Evolutionary conservation across 2,329 filamentous ascomycete species (phyloP).

Genomic region (Dactylellina parvicollis): DNA sequence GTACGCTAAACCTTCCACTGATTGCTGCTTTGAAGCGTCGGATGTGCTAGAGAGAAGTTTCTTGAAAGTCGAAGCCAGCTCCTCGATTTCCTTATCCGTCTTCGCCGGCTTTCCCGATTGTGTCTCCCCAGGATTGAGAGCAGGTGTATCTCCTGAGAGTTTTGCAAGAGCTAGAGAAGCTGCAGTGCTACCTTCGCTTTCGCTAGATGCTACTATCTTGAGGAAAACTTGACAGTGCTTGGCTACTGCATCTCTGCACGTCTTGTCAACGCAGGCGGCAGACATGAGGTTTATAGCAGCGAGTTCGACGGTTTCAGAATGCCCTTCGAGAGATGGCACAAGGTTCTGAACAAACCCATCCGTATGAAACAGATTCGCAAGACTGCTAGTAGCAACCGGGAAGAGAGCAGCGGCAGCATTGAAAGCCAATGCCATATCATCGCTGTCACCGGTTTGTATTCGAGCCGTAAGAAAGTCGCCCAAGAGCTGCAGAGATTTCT

Average conservation of each 20-base stretch:
- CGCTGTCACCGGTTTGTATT: conserved; percentile 79
- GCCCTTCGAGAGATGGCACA: conserved; percentile 72
- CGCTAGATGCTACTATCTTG: conserved; percentile 80
- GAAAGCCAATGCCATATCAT: conserved; percentile 90
- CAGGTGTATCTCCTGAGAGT: conserved; percentile 67
- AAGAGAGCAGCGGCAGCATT: conserved; percentile 91
- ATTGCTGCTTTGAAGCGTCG: conserved; percentile 71
- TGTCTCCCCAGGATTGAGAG: conserved; percentile 22
- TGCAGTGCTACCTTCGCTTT: conserved; percentile 69
- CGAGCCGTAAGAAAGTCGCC: conserved; percentile 69
- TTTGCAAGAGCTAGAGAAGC: conserved; percentile 82
- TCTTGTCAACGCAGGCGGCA: conserved; percentile 84
- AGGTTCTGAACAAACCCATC: conserved; percentile 85
- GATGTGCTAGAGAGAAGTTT: conserved; percentile 73
- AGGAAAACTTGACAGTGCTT: conserved; percentile 90
- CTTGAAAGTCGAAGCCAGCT: conserved; percentile 72
- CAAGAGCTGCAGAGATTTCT: conserved; percentile 55
- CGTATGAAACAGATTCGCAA: conserved; percentile 79
- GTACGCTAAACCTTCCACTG: conserved; percentile 91
- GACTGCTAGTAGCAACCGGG: conserved; percentile 69
- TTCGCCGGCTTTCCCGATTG: conserved; percentile 64
- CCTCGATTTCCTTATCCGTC: conserved; percentile 69
- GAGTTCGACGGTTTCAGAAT: conserved; percentile 78
- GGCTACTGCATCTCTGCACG: conserved; percentile 82
- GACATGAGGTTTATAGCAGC: conserved; percentile 89